Percentiles rank a stretch among this genome's conserved stretches.
phyloP scores from a whole-genome alignment of 176 grass and related monocot genomes.

The Elymus sibiricus region DNA sequence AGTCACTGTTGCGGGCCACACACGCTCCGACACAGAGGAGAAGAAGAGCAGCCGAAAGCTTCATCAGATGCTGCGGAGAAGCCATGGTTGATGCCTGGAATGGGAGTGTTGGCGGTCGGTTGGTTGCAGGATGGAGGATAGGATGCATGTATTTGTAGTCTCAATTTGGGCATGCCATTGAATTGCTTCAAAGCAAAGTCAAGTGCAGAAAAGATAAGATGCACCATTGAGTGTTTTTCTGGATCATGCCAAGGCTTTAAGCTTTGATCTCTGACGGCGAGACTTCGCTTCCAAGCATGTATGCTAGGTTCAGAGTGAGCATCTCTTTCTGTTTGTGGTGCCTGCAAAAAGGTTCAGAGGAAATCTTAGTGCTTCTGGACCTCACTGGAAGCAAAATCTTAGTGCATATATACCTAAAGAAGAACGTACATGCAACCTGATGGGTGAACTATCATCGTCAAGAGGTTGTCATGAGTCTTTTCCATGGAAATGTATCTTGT shows the following conservation, averaged over 20 bases:
- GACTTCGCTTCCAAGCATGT: constrained; percentile 64
- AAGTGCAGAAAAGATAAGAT: background rate
- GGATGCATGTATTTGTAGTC: constrained; percentile 36
- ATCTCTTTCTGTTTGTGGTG: background rate
- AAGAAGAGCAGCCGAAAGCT: constrained; percentile 17
- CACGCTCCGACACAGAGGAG: constrained; percentile 9
- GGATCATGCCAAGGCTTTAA: constrained; percentile 66
- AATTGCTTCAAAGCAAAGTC: constrained; percentile 59
- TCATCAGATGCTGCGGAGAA: background rate
- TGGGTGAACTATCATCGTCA: background rate
- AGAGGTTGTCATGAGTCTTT: background rate
- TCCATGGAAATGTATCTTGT: background rate
- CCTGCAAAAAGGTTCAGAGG: constrained; percentile 24
- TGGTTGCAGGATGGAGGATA: constrained; percentile 18
- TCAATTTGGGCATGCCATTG: background rate
- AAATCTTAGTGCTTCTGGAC: constrained; percentile 8
- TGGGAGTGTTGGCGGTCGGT: background rate
- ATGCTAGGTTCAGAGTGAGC: constrained; percentile 18
- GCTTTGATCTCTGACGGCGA: constrained; percentile 41
- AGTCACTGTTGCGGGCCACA: constrained; percentile 32
- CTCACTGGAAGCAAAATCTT: constrained; percentile 17
- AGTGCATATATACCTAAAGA: background rate
- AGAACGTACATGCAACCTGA: constrained; percentile 23
- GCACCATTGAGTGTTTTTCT: constrained; percentile 20
- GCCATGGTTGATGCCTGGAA: constrained; percentile 37